Evolutionary conservation across 352 stramenopile genomes (phyloP), one percentile per base, ranked within the genome.

Genomic region (Phytophthora fragariae): DNA sequence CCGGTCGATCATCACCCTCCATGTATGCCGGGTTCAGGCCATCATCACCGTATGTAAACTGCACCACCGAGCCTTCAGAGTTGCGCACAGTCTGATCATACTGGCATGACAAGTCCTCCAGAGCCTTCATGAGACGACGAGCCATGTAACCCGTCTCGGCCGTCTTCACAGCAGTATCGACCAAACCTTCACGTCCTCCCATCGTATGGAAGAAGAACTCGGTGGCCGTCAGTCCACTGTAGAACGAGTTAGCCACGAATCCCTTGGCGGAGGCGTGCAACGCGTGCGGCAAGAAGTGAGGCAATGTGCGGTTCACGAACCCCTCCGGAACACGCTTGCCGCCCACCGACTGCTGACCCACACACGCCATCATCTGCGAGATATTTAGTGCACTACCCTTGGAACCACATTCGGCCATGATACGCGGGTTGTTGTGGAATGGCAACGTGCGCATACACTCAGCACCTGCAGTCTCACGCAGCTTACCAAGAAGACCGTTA

Each of bases 131-230:
- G 6, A 99, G 80, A 69, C 98, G 91, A 79, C 98, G 93, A 37
- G 97, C 97, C 98, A 99, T 99, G 80, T 99, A 99, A 1, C 98
- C 98, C 11, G 98, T 99, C 82, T 99, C 98, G 12, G 98, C 98
- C 8, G 98, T 99, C 85, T 99, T 99, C 2, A 99, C 98, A 21
- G 98, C 98, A 11, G 98, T 99, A 89, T 99, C 98, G 35, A 99
- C 98, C n/a, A 99, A 83, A 73, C 98, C 98, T 94, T 99, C 98
- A 80, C 98, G 90, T 29, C 98, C 98, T 61, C 97, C 98, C 98
- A 99, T 99, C 0, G 98, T 99, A 82, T 99, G 98, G 84, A 99
- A 99, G 76, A 99, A 99, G 75, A 99, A 99, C 85, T 99, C 98
- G 10, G 97, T 99, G 19, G 98, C 97, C 15, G 94, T 99, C 55